These are phyloP conservation scores for Isoetes engelmannii DNA, from an alignment of 83 land plant species.

Conservation along the genomic window DNA sequence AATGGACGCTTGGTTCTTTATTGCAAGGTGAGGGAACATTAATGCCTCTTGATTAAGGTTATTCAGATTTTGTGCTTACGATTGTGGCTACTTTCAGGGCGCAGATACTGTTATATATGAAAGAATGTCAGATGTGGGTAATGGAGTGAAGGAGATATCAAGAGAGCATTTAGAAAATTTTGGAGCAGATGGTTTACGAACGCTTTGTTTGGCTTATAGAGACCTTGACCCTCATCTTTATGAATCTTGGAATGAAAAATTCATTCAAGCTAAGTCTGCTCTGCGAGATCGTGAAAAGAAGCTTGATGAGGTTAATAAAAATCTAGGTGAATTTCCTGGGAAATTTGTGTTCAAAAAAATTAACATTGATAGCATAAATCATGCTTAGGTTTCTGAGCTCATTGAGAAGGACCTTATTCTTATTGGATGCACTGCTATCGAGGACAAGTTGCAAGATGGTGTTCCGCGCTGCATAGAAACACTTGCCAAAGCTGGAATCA, in stretches of 20 bases:
- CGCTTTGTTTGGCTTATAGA: slow-evolving; percentile 87
- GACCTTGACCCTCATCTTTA: slow-evolving; percentile 53
- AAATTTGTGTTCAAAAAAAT: no score
- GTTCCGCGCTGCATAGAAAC: slow-evolving; percentile 96
- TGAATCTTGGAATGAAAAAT: slow-evolving; percentile 97
- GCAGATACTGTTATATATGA: slow-evolving; percentile 96
- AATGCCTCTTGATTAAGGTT: background rate
- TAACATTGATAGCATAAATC: background rate
- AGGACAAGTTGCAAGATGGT: slow-evolving; percentile 98
- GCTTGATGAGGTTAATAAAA: slow-evolving; percentile 70
- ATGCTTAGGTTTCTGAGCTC: slow-evolving; percentile 79
- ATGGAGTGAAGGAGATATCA: slow-evolving; percentile 47
- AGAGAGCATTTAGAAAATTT: slow-evolving; percentile 89
- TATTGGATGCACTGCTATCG: slow-evolving; percentile 95
- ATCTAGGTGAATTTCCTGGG: no score
- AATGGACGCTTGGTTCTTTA: slow-evolving; percentile 83
- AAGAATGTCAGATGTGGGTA: slow-evolving; percentile 54
- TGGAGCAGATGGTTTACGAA: slow-evolving; percentile 94
- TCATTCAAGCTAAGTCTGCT: slow-evolving; percentile 91
- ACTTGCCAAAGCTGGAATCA: slow-evolving; percentile 88
- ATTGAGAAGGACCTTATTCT: slow-evolving; percentile 86
- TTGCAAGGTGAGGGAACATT: slow-evolving; percentile 62
- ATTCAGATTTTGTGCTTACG: background rate
- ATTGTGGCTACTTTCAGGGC: slow-evolving; percentile 46
- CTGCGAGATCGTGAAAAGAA: slow-evolving; percentile 91